Base-by-base conservation (phyloP, 257 asterid genomes). In the Ophiorrhiza pumila region DNA sequence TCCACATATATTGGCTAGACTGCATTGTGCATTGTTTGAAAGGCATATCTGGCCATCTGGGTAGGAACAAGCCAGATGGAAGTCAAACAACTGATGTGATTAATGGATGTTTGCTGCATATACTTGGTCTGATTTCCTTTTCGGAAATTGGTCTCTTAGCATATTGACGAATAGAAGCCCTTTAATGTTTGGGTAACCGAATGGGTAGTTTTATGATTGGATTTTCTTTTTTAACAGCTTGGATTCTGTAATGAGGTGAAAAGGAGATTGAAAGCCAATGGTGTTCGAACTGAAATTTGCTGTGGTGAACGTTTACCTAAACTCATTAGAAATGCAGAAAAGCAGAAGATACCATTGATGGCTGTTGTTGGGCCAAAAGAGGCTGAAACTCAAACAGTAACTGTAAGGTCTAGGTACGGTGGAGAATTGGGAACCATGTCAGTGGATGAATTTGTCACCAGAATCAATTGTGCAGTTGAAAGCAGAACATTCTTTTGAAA, bases 301-400 rank as follows among this genome's bases (percentile, higher is more conserved):
- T 79, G 91, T 5, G 97, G 97, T 0, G 97, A 85, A 80, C 88
- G 99, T 37, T 84, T 94, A 71, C 85, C 96, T 0, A 94, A 94
- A 80, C 97, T 94, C 60, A 90, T 94, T 47, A 87, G 97, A 77
- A 91, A 81, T 52, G 86, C 96, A 3, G 97, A 91, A 80, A 94
- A 87, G 83, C 96, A 87, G 64, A 91, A 91, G 78, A 85, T 91
- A 68, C 97, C 99, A 45, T 75, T 94, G 83, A 94, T 91, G 97
- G 97, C 93, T 57, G 97, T 94, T 2, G 94, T 91, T 58, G 98
- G 99, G 34, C 90, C 87, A 3, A 91, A 85, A 78, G 99, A 94
- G 82, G 90, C 78, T 3, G 97, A 90, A 76, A 88, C 87, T 8
- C 73, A 82, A 60, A 85, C 92, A 0, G 81, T 94, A 27, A 91